Evolutionary conservation across 305 asterid genomes (phyloP).

Genomic region (Petunia hybrid): DNA sequence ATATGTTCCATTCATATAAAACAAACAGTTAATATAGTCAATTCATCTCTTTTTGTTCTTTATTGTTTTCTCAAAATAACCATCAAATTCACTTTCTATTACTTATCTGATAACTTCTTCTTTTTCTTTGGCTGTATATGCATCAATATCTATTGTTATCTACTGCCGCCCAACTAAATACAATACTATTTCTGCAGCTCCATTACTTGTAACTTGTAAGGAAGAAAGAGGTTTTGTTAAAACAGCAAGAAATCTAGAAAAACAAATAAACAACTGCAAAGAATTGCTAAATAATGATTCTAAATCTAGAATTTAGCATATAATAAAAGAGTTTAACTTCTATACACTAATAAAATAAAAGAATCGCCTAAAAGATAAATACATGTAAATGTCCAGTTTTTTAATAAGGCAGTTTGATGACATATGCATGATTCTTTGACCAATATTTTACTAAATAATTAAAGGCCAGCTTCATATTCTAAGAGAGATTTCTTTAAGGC

Average conservation of each 20-base stretch:
- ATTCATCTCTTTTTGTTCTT: background rate
- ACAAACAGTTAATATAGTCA: slow-evolving; percentile 13
- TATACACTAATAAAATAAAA: too few relatives aligned
- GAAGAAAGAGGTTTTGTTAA: background rate
- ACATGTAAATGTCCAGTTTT: background rate
- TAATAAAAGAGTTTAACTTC: background rate
- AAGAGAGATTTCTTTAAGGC: background rate
- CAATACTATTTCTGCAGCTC: slow-evolving; percentile 1
- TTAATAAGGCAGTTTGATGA: slow-evolving; percentile 9
- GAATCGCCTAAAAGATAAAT: background rate
- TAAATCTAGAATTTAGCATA: background rate
- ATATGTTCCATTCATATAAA: slow-evolving; percentile 24
- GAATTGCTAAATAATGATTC: background rate
- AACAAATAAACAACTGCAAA: background rate
- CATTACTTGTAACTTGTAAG: background rate
- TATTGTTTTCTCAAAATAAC: background rate
- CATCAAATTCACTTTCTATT: background rate
- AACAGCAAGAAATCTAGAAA: background rate
- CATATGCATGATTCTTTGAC: background rate
- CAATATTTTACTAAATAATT: background rate
- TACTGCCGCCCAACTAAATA: slow-evolving; percentile 25
- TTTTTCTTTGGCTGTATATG: background rate
- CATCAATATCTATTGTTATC: background rate
- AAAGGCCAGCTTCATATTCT: background rate
- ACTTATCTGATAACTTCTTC: background rate